Percentiles rank a stretch among this genome's conserved stretches.
These are phyloP conservation scores for Aspergillus sojae DNA, from an alignment of 2,329 filamentous ascomycete genomes.

Conservation along the genomic window DNA sequence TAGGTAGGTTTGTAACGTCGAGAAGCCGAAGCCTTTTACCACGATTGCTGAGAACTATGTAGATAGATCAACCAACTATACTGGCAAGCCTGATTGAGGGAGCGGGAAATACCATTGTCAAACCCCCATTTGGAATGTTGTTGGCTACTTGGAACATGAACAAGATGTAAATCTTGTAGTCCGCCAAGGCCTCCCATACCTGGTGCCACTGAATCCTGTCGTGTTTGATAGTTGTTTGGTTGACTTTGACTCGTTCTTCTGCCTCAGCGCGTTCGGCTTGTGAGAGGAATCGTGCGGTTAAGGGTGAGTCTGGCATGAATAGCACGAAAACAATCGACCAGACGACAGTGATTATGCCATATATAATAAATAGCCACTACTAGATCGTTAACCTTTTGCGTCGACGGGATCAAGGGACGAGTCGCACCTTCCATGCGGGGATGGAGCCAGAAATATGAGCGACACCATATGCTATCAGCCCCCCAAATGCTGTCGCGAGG, in stretches of 20 bases:
- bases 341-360: background rate
- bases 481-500: background rate
- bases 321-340: background rate
- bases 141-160: background rate
- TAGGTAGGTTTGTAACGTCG: background rate
- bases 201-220: background rate
- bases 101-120: background rate
- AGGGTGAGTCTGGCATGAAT: background rate
- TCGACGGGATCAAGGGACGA: background rate
- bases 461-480: background rate
- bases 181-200: background rate
- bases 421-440: background rate
- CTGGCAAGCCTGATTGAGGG: background rate
- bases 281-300: background rate
- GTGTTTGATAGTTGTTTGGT: background rate
- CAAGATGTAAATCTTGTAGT: background rate
- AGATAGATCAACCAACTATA: background rate
- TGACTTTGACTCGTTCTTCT: background rate
- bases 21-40: background rate
- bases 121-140: background rate
- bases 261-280: background rate
- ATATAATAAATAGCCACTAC: background rate
- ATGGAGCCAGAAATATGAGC: background rate
- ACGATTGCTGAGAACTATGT: background rate
- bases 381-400: rapidly evolving